Evolutionary conservation across 495 filamentous ascomycete genomes (phyloP).

Genomic region (Penicillium longicatenatum): DNA sequence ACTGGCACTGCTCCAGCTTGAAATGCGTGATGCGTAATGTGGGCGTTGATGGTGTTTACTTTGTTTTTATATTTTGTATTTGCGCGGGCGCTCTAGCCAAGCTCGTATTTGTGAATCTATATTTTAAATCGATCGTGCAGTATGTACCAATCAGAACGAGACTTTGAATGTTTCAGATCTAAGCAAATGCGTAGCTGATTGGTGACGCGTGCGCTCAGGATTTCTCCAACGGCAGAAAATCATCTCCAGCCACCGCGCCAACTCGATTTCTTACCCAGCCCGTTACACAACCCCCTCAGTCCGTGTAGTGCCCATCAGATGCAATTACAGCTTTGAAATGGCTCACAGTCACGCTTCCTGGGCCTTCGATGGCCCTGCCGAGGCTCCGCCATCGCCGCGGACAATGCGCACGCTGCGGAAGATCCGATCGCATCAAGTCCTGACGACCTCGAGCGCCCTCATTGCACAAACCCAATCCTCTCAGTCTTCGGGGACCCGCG

Average conservation of each 20-base stretch:
- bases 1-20: constrained; percentile 24
- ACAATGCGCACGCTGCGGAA: constrained; percentile 53
- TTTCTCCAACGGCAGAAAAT: constrained; percentile 29
- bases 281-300: constrained; percentile 10
- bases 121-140: background rate
- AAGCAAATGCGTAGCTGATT: constrained; percentile 1
- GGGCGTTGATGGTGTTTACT: constrained; percentile 17
- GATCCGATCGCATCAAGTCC: constrained; percentile 54
- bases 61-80: constrained; percentile 1
- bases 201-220: constrained; percentile 18
- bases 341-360: constrained; percentile 27
- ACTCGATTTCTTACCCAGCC: constrained; percentile 2
- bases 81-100: background rate
- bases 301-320: constrained; percentile 6
- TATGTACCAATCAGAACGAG: background rate
- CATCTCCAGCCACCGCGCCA: constrained; percentile 28
- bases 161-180: background rate
- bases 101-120: background rate
- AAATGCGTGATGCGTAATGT: constrained; percentile 10
- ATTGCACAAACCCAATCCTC: constrained; percentile 44
- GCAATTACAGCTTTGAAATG: constrained; percentile 21
- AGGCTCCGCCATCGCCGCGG: constrained; percentile 46
- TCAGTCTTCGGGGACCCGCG: constrained; percentile 29
- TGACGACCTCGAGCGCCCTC: constrained; percentile 38
- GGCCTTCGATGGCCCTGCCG: constrained; percentile 34